Base-by-base conservation (phyloP, 805 yeast genomes). In the Candida silvatica region DNA sequence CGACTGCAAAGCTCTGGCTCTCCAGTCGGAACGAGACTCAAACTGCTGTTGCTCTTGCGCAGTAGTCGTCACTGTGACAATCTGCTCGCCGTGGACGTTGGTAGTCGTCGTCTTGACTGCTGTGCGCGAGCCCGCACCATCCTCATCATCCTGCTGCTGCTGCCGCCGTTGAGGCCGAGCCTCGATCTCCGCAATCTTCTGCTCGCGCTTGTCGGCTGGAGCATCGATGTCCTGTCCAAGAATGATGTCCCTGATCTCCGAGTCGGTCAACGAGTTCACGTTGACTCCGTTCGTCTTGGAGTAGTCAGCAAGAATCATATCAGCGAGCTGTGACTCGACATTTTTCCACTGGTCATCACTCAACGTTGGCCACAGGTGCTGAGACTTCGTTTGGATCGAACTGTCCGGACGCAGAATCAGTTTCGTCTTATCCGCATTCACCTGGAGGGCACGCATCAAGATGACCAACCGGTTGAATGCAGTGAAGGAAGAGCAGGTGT, bases 1-100 rank as follows among this genome's bases (percentile, higher is more conserved):
- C 0, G 94, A 69, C 1, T 94, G 77, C 32, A 92, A 74, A 0
- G 97, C 96, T 27, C 94, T 62, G 36, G 69, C 69, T 46, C 97
- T 69, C 99, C 99, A 92, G 50, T 87, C 95, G 24, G 87, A 77
- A 53, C 76, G 79, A 2, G 96, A 84, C 31, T 79, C 67, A 53
- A 92, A 92, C 12, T 79, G 61, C 60, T 77, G 79, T 48, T 85
- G 92, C 54, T 87, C 98, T 52, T 83, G 88, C 42, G 76, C 76
- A 14, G 88, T 77, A 0, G 97, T 87, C 0, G 97, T 87, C 20
- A 90, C 95, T 0, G 95, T 90, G 28, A 83, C 80, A 48, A 92
- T 90, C 48, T 88, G 94, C 52, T 92, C 98, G 23, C 99, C 99
- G 50, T 88, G 97, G 2, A 84, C 95, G 51, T 86, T 92, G 18